These are phyloP conservation scores for Ceraceosorus guamensis DNA, from an alignment of 1,284 basidiomycete genomes.

Conservation along the genomic window DNA sequence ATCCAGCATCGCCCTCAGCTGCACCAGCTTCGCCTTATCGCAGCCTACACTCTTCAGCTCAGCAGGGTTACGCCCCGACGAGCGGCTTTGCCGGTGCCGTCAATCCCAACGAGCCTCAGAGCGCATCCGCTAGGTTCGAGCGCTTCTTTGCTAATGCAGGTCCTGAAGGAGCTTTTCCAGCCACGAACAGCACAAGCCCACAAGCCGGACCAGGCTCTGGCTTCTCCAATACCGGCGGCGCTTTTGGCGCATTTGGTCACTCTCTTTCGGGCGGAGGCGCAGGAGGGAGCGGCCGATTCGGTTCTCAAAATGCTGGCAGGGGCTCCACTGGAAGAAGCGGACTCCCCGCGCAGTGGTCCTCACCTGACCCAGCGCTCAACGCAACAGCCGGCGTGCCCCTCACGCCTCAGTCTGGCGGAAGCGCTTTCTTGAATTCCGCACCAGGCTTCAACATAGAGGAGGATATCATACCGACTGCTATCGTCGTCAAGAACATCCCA, in stretches of 20 bases:
- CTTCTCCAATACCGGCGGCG: conserved; percentile 18
- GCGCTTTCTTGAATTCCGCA: not conserved
- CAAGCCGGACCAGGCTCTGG: conserved; percentile 18
- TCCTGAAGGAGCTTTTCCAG: conserved; percentile 8
- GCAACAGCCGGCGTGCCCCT: not conserved
- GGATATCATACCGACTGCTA: conserved; percentile 95
- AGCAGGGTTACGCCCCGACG: not conserved
- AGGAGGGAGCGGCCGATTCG: conserved; percentile 14
- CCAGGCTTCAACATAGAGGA: conserved; percentile 56
- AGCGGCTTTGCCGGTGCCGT: not conserved
- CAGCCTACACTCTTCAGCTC: not conserved
- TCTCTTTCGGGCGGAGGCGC: conserved; percentile 14
- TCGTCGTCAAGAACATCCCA: conserved; percentile 99
- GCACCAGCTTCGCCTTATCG: too few species aligned
- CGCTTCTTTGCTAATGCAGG: conserved; percentile 28
- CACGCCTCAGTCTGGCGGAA: not conserved
- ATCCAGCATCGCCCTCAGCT: not conserved
- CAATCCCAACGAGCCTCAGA: not conserved
- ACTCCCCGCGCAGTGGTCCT: conserved; percentile 26
- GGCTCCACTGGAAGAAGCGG: conserved; percentile 13
- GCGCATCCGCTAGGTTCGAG: conserved; percentile 36
- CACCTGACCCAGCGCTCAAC: conserved; percentile 13
- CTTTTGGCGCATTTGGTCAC: conserved; percentile 32
- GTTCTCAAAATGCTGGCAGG: conserved; percentile 11
- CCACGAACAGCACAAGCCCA: conserved; percentile 12